Conservation (phyloP, 2,329 filamentous ascomycete species). For the Diaporthe batatas region DNA sequence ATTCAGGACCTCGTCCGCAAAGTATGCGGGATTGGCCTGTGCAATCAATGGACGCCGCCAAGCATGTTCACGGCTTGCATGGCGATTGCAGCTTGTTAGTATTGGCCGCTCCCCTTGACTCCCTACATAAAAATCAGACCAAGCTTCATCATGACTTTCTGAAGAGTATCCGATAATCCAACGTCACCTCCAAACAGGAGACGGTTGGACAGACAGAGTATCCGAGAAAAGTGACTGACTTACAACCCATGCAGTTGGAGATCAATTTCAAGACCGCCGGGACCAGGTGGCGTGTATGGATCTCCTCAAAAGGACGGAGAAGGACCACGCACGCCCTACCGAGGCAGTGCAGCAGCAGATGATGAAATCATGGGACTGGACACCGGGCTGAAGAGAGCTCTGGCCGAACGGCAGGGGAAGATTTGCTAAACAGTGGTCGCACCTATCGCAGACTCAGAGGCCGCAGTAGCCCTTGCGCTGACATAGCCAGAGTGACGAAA, state of each 20-base stretch:
- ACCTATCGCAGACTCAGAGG: conserved; percentile 5
- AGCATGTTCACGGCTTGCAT: conserved; percentile 69
- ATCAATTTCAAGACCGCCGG: conserved; percentile 47
- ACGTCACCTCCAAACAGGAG: background rate
- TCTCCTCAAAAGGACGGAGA: conserved; percentile 49
- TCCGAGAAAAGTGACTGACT: conserved; percentile 35
- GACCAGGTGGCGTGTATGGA: conserved; percentile 51
- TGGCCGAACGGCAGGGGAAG: background rate
- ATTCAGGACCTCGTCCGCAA: conserved; percentile 63
- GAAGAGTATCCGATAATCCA: background rate
- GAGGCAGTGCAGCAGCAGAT: conserved; percentile 49
- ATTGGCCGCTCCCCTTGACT: background rate
- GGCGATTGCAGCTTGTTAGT: conserved; percentile 66
- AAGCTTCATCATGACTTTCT: background rate
- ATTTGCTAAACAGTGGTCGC: conserved; percentile 21
- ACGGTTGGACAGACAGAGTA: background rate
- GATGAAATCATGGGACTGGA: conserved; percentile 49
- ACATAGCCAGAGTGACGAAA: conserved; percentile 22
- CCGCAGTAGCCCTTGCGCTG: conserved; percentile 24
- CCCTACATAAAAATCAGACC: conserved; percentile 23
- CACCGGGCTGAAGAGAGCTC: conserved; percentile 6
- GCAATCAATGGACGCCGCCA: conserved; percentile 68
- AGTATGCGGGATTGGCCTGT: conserved; percentile 70
- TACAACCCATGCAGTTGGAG: conserved; percentile 47
- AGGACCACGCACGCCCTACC: conserved; percentile 51